Conservation (phyloP, 2,329 filamentous ascomycete genomes). For the Trichothecium sympodiale region DNA sequence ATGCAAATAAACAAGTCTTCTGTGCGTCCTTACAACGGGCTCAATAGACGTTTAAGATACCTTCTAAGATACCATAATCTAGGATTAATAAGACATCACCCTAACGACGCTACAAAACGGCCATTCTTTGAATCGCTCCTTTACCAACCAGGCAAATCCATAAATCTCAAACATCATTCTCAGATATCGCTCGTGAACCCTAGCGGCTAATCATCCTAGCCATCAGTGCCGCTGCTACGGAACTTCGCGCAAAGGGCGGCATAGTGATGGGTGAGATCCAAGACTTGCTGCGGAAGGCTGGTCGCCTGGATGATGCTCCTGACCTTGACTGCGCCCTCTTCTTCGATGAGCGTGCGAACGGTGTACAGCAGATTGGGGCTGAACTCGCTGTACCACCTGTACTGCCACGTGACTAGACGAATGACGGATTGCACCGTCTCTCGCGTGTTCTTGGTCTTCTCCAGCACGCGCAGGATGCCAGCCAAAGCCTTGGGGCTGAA, state of each 20-base stretch:
- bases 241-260: slow-evolving; percentile 91
- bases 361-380: slow-evolving; percentile 81
- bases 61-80: too few relatives aligned
- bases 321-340: slow-evolving; percentile 94
- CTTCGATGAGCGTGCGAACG: slow-evolving; percentile 87
- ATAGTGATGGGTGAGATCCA: slow-evolving; percentile 94
- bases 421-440: slow-evolving; percentile 81
- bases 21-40: too few relatives aligned
- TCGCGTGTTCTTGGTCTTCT: slow-evolving; percentile 66
- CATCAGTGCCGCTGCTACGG: slow-evolving; percentile 84
- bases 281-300: slow-evolving; percentile 80
- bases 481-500: slow-evolving; percentile 90
- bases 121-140: neutral
- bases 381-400: slow-evolving; percentile 99
- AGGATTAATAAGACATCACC: too few relatives aligned
- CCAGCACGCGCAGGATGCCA: slow-evolving; percentile 71
- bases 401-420: slow-evolving; percentile 91
- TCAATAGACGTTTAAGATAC: too few relatives aligned
- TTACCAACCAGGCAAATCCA: too few relatives aligned
- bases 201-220: slow-evolving; percentile 30
- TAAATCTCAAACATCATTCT: neutral
- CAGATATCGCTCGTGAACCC: neutral
- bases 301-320: slow-evolving; percentile 95
- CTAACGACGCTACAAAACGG: too few relatives aligned
- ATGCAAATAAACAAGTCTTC: too few relatives aligned